Base-by-base conservation (phyloP, 768 basidiomycete genomes). In the Xerocomus potaroensis region DNA sequence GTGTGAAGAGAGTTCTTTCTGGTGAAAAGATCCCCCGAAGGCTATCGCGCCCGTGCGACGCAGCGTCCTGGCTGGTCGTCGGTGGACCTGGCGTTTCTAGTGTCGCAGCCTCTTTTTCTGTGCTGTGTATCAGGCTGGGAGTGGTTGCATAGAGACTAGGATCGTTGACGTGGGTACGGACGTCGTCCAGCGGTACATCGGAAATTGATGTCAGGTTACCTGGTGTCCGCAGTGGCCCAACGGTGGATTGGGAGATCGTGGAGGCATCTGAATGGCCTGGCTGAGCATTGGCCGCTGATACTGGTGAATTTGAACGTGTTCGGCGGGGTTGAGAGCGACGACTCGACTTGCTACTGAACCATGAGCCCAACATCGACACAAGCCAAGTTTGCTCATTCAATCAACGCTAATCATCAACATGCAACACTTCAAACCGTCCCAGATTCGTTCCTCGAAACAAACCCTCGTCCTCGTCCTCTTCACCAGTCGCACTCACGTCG, bases 1-100 rank as follows among this genome's bases (percentile, higher is more conserved):
- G 81, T 1, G 83, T 83, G 56, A 61, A 63, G 11, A 56, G 43
- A n/a, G 45, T 33, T 12, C 21, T 32, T 38, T 50, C 47, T 7
- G 31, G 50, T 4, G 34, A 9, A 23, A 39, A 8, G 38, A n/a
- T 29, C 8, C n/a, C 10, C 16, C 30, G 47, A 16, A 24, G 4
- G 34, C 35, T 37, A 39, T 36, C 41, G 22, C 19, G 54, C 8
- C 41, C 49, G 38, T 43, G 29, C 9, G 37, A 29, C 12, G 34
- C 39, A 19, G 40, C 40, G 6, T 50, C 56, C 16, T 42, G 38
- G 31, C 48, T 53, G 16, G 42, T 46, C 14, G 44, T n/a, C 6
- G 10, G 51, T 30, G 30, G 38, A 11, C 41, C 44, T 33, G 50
- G 56, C 6, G 39, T 62, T 36, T 37, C 50, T 6, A 39, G 36